These are phyloP conservation scores for Metschnikowia amazonensis DNA, from an alignment of 805 yeast species.

Conservation along the genomic window DNA sequence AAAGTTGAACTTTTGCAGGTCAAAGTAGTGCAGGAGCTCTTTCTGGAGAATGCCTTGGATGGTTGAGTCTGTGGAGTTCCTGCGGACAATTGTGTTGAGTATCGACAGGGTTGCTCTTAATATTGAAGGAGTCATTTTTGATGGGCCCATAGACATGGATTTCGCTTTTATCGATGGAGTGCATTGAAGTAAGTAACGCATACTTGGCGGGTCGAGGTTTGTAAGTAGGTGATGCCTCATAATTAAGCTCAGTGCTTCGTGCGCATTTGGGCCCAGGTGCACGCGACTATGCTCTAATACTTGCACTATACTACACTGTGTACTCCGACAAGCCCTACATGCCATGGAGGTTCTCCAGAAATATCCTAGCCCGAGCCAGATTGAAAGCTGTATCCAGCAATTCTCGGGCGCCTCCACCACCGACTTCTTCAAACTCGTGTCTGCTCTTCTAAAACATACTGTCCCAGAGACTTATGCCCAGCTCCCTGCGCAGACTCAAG, in stretches of 20 bases:
- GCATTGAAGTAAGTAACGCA: too few relatives aligned
- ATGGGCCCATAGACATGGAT: too few relatives aligned
- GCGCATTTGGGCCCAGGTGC: too few relatives aligned
- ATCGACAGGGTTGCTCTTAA: background rate
- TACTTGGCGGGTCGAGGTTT: too few relatives aligned
- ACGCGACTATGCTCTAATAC: too few relatives aligned
- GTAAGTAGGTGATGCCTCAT: too few relatives aligned
- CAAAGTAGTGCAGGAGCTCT: slow-evolving; percentile 12
- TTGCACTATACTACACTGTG: background rate
- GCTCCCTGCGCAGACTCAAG: slow-evolving; percentile 16
- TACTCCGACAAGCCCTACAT: background rate
- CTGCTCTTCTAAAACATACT: slow-evolving; percentile 28
- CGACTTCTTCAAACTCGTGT: slow-evolving; percentile 13
- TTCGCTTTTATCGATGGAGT: too few relatives aligned
- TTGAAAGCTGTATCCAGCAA: slow-evolving; percentile 10
- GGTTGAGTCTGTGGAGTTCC: background rate
- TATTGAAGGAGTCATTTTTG: too few relatives aligned
- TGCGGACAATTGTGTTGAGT: background rate
- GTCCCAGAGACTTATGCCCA: slow-evolving; percentile 29
- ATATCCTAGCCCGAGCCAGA: slow-evolving; percentile 12
- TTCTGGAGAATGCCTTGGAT: background rate
- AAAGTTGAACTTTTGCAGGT: slow-evolving; percentile 9
- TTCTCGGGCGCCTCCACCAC: background rate
- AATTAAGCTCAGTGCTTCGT: too few relatives aligned
- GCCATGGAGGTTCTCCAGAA: slow-evolving; percentile 13